Percentiles rank a stretch among this genome's conserved stretches.
These are phyloP conservation scores for Filosporella fistucella DNA, from an alignment of 495 filamentous ascomycete genomes.

Conservation along the genomic window DNA sequence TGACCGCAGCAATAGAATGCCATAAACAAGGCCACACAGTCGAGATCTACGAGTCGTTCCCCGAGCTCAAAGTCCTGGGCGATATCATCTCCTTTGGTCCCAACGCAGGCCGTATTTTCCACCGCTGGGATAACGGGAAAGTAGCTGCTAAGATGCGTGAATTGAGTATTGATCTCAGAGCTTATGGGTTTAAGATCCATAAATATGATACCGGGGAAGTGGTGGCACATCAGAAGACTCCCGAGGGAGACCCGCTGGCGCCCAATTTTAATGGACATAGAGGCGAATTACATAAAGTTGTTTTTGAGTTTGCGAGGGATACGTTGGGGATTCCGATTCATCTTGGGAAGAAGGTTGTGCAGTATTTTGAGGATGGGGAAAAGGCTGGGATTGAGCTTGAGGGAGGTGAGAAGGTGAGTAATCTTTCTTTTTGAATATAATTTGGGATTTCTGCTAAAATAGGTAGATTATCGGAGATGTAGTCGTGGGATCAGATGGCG, in stretches of 20 bases:
- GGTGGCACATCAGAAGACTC: slow-evolving; percentile 48
- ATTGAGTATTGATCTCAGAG: slow-evolving; percentile 43
- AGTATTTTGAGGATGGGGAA: slow-evolving; percentile 53
- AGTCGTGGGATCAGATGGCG: slow-evolving; percentile 60
- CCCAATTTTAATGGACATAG: slow-evolving; percentile 55
- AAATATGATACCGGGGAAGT: slow-evolving; percentile 46
- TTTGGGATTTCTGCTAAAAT: slow-evolving; percentile 58
- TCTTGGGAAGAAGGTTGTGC: slow-evolving; percentile 46
- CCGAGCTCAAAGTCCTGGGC: slow-evolving; percentile 41
- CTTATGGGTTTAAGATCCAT: slow-evolving; percentile 36
- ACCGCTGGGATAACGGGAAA: slow-evolving; percentile 42
- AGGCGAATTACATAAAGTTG: slow-evolving; percentile 56
- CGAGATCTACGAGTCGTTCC: slow-evolving; percentile 44
- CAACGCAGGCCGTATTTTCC: slow-evolving; percentile 40
- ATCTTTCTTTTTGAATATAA: slow-evolving; percentile 52
- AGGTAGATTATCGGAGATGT: slow-evolving; percentile 57
- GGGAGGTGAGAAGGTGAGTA: slow-evolving; percentile 44
- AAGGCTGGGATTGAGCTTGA: slow-evolving; percentile 53
- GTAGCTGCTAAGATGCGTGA: slow-evolving; percentile 41
- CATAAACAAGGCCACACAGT: slow-evolving; percentile 56
- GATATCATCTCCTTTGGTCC: slow-evolving; percentile 50
- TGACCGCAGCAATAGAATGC: slow-evolving; percentile 60
- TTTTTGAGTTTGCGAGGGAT: slow-evolving; percentile 50
- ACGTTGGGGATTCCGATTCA: slow-evolving; percentile 51
- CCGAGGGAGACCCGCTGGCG: slow-evolving; percentile 34